Evolutionary conservation across 1,284 basidiomycete species (phyloP).

Genomic region (Trametes polyzona): DNA sequence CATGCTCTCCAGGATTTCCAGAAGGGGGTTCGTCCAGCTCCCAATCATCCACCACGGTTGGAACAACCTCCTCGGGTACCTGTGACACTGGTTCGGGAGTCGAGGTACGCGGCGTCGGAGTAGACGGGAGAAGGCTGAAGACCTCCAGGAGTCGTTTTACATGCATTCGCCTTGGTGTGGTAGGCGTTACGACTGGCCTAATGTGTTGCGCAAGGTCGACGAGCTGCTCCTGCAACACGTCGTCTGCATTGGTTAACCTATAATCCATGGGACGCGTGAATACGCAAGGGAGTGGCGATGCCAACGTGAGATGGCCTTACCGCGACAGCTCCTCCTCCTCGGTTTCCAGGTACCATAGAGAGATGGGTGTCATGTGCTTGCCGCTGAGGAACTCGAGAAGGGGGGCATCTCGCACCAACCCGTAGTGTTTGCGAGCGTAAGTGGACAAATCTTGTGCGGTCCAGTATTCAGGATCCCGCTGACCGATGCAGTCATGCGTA

Average conservation of each 20-base stretch:
- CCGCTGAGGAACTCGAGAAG: slow-evolving; percentile 5
- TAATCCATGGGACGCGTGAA: too few species aligned
- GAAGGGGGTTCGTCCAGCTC: slow-evolving; percentile 15
- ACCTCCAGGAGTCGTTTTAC: slow-evolving; percentile 7
- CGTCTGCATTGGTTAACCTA: slow-evolving; percentile 10
- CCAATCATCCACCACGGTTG: slow-evolving; percentile 24
- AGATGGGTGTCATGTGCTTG: slow-evolving; percentile 11
- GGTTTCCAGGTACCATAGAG: slow-evolving; percentile 18
- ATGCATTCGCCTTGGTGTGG: slow-evolving; percentile 12
- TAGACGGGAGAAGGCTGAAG: slow-evolving; percentile 3
- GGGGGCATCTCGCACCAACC: background rate
- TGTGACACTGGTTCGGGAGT: too few species aligned
- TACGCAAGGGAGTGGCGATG: too few species aligned
- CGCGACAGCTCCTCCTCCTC: slow-evolving; percentile 8
- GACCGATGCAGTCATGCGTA: background rate
- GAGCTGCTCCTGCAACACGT: slow-evolving; percentile 5
- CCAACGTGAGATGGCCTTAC: background rate
- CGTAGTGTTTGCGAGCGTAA: slow-evolving; percentile 5
- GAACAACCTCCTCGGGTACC: too few species aligned
- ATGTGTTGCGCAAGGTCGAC: slow-evolving; percentile 13
- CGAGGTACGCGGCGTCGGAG: slow-evolving; percentile 8
- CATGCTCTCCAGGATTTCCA: background rate
- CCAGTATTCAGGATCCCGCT: slow-evolving; percentile 19
- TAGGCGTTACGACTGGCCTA: slow-evolving; percentile 19
- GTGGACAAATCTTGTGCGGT: slow-evolving; percentile 10